These are phyloP conservation scores for Eragrostis tef DNA, from an alignment of 202 grass and related monocot species.

Conservation along the genomic window DNA sequence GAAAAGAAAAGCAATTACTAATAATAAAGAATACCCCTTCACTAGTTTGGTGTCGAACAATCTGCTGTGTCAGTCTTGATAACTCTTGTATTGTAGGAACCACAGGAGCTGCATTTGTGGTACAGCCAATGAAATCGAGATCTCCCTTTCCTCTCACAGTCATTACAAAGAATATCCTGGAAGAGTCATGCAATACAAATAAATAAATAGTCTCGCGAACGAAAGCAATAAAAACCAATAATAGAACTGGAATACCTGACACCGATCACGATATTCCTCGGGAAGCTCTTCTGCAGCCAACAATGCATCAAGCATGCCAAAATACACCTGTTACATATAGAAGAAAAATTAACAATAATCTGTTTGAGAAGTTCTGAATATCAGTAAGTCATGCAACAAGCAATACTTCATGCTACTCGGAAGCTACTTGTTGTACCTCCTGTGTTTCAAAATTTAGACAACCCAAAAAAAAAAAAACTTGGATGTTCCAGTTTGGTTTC, in stretches of 20 bases:
- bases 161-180: slow-evolving; percentile 92
- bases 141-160: slow-evolving; percentile 79
- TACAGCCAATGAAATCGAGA: slow-evolving; percentile 92
- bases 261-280: slow-evolving; percentile 83
- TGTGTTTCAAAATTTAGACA: not conserved
- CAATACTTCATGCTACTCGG: not conserved
- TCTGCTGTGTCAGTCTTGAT: slow-evolving; percentile 67
- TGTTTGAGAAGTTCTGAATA: slow-evolving; percentile 3
- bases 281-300: slow-evolving; percentile 91
- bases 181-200: slow-evolving; percentile 26
- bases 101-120: slow-evolving; percentile 78
- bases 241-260: slow-evolving; percentile 64
- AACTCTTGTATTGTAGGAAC: slow-evolving; percentile 92
- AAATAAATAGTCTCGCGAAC: slow-evolving; percentile 8
- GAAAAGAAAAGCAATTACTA: slow-evolving; percentile 31
- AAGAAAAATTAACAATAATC: slow-evolving; percentile 25
- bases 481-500: slow-evolving; percentile 14
- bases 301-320: slow-evolving; percentile 97
- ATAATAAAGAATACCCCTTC: slow-evolving; percentile 38
- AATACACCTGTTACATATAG: slow-evolving; percentile 72
- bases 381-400: slow-evolving; percentile 2
- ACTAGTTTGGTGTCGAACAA: slow-evolving; percentile 64
- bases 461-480: slow-evolving; percentile 26
- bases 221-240: slow-evolving; percentile 31
- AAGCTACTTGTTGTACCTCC: not conserved